Base-by-base conservation (phyloP, 345 rosid species). In the Orychophragmus violaceus region DNA sequence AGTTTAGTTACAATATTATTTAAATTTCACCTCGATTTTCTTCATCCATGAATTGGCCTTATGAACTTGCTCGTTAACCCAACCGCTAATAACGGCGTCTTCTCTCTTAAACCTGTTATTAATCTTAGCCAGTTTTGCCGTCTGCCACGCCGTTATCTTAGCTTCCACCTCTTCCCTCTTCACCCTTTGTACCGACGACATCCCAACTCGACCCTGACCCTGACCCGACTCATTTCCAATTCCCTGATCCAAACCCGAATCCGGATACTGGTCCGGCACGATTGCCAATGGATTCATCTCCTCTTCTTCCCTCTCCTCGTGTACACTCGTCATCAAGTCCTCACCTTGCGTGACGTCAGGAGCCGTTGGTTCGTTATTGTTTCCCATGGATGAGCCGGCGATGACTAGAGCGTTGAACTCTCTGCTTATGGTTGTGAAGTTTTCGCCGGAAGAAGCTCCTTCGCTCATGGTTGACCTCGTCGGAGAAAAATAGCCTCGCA, bases 381-480 rank as follows among this genome's bases (percentile, higher is more conserved):
- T 74, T 14, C 74, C 76, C 25, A 75, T 80, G 12, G 90, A 68
- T 1, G 97, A 85, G 4, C 96, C 96, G 1, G 97, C 96, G 27
- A 94, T 74, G 32, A 94, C 99, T n/a, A 94, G 75, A 36, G 97
- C 97, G 82, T 80, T 94, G 84, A 94, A 94, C 36, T 94, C 99
- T 60, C 95, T 75, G 69, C 99, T 90, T 66, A 94, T 84, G 86
- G 85, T 78, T 25, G 96, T 87, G 78, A 94, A 94, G 74, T 90
- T 90, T 77, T 90, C 99, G 24, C 82, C 78, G 4, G 68, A 72
- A 48, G 68, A 50, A 14, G 66, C 41, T 22, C 82, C 67, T 74
- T 92, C 74, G 69, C 64, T 74, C 13, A 66, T 74, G 12, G 89
- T 35, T 35, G 85, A 69, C 64, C 71, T 22, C 35, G 88, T 77